Percentiles rank a stretch among this genome's conserved stretches.
Conservation (phyloP, 768 basidiomycete genomes). For the Termitomyces titanicus region DNA sequence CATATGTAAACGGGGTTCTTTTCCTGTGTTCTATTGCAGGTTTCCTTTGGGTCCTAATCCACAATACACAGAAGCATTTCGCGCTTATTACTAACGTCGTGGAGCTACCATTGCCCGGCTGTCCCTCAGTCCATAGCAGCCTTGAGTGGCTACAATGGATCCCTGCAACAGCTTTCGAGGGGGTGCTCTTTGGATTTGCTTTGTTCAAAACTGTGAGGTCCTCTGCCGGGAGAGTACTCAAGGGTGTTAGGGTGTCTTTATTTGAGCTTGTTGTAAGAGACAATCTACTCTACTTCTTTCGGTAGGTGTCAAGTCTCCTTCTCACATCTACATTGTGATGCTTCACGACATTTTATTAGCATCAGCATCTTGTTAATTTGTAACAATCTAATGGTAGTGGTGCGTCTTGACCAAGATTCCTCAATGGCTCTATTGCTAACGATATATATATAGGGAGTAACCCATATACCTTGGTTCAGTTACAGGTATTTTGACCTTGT, state of each 20-base stretch:
- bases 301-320: constrained; percentile 19
- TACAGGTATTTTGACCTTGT: constrained; percentile 24
- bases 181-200: constrained; percentile 35
- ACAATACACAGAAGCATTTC: constrained; percentile 30
- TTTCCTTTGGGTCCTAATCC: constrained; percentile 37
- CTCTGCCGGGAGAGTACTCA: constrained; percentile 18
- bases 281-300: constrained; percentile 41
- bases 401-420: constrained; percentile 9
- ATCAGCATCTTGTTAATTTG: constrained; percentile 36
- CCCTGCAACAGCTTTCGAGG: constrained; percentile 28
- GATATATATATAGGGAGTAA: constrained; percentile 33
- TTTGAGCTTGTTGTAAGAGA: constrained; percentile 34
- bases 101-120: constrained; percentile 27
- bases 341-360: constrained; percentile 16
- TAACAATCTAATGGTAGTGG: constrained; percentile 44
- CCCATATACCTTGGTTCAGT: constrained; percentile 46
- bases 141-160: constrained; percentile 10
- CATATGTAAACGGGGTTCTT: constrained; percentile 32
- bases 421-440: too few relatives aligned
- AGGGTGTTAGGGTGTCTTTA: constrained; percentile 24
- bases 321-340: neutral
- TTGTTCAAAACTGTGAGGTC: constrained; percentile 29
- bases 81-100: constrained; percentile 32
- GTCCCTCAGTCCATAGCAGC: constrained; percentile 3
- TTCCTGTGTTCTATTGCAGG: constrained; percentile 36